Percentiles rank a stretch among this genome's conserved stretches.
Conservation (phyloP, 495 filamentous ascomycete species). For the Rusavskia elegans region DNA sequence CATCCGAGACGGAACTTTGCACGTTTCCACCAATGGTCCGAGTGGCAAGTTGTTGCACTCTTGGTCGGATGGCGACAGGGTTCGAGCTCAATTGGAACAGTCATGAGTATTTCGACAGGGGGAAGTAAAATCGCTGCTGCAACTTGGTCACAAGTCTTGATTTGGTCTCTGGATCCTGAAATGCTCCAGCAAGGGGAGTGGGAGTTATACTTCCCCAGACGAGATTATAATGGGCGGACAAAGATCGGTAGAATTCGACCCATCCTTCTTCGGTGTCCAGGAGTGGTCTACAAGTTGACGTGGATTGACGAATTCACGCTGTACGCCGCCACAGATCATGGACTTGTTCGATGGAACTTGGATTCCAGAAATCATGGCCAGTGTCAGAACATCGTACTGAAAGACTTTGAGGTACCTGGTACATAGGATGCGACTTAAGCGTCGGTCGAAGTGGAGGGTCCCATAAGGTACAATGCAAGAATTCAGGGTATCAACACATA, state of each 20-base stretch:
- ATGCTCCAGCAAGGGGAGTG: too few species aligned
- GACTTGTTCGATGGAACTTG: conserved; percentile 28
- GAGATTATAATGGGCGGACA: too few species aligned
- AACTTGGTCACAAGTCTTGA: too few species aligned
- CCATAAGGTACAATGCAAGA: too few species aligned
- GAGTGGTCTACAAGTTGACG: conserved; percentile 14
- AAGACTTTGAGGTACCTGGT: too few species aligned
- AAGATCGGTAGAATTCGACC: conserved; percentile 9
- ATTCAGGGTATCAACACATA: too few species aligned
- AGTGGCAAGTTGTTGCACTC: conserved; percentile 25
- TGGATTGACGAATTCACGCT: conserved; percentile 23
- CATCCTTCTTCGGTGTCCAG: conserved; percentile 7
- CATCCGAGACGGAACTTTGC: conserved; percentile 24
- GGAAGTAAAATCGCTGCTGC: too few species aligned
- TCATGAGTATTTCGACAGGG: too few species aligned
- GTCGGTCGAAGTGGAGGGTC: too few species aligned
- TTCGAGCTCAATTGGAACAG: conserved; percentile 24
- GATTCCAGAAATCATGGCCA: conserved; percentile 3
- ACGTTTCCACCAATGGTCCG: conserved; percentile 20
- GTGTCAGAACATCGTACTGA: background rate
- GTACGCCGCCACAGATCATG: conserved; percentile 30
- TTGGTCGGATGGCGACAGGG: conserved; percentile 26
- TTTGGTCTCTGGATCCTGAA: too few species aligned
- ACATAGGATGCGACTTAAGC: too few species aligned
- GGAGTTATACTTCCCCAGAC: too few species aligned